A percentile compares a stretch with the other conserved stretches of the same genome.
Evolutionary conservation across 2,329 filamentous ascomycete genomes (phyloP).

Genomic region (Dactylellina parvicollis): DNA sequence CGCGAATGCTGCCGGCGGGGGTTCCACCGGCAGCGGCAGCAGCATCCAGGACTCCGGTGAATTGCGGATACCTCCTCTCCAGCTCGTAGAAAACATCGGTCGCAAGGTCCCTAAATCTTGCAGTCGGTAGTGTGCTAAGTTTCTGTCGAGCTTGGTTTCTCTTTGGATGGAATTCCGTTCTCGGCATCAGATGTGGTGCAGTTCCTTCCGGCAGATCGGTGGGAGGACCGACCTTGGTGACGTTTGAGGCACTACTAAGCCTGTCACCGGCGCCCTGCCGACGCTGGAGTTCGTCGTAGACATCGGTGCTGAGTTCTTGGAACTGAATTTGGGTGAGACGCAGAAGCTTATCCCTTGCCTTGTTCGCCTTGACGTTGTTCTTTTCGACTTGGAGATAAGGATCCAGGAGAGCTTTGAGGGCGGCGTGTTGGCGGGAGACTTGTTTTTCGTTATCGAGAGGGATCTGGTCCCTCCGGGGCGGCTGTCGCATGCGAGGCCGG

Average conservation of each 20-base stretch:
- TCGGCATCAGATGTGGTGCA: slow-evolving; percentile 79
- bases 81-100: slow-evolving; percentile 97
- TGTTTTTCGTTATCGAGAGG: slow-evolving; percentile 67
- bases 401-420: slow-evolving; percentile 56
- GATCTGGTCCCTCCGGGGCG: slow-evolving; percentile 56
- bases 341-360: slow-evolving; percentile 92
- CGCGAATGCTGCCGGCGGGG: slow-evolving; percentile 66
- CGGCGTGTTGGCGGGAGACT: slow-evolving; percentile 63
- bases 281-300: slow-evolving; percentile 91
- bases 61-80: slow-evolving; percentile 86
- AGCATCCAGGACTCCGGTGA: slow-evolving; percentile 73
- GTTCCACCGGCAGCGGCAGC: slow-evolving; percentile 77
- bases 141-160: slow-evolving; percentile 97
- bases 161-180: slow-evolving; percentile 91
- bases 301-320: slow-evolving; percentile 95
- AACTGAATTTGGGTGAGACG: slow-evolving; percentile 92
- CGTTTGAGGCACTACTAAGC: slow-evolving; percentile 59
- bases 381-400: slow-evolving; percentile 56
- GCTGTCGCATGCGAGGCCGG: slow-evolving; percentile 49
- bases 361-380: slow-evolving; percentile 70
- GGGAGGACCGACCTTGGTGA: slow-evolving; percentile 65
- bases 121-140: slow-evolving; percentile 84
- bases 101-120: slow-evolving; percentile 88
- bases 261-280: slow-evolving; percentile 74
- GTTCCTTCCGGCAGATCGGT: slow-evolving; percentile 63